Evolutionary conservation across 163 green algal species (phyloP).

Genomic region (Prototheca stagnorum): DNA sequence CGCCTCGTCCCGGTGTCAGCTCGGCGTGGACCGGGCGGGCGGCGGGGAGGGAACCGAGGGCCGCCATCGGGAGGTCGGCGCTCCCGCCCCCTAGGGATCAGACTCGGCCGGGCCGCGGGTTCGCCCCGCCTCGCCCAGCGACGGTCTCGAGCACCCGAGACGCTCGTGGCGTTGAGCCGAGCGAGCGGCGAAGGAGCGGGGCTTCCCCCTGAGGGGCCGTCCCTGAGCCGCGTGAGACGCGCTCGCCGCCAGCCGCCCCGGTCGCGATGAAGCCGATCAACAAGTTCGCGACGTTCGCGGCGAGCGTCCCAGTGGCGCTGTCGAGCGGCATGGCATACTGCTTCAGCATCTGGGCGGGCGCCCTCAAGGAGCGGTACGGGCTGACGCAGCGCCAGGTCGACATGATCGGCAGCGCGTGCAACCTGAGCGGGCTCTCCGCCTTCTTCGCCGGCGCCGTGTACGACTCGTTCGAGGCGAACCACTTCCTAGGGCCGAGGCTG

Average conservation of each 20-base stretch:
- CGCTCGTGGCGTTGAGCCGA: no score
- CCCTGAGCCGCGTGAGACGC: no score
- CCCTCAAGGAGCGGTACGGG: constrained; percentile 9
- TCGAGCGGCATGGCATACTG: constrained; percentile 6
- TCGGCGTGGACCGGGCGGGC: no score
- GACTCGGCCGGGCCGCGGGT: no score
- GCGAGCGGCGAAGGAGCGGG: no score
- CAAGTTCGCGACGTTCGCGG: constrained; percentile 13
- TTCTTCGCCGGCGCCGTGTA: constrained; percentile 36
- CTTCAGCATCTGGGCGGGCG: constrained; percentile 14
- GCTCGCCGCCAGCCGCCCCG: neutral
- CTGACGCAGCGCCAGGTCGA: constrained; percentile 19
- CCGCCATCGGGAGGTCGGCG: no score
- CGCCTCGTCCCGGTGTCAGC: no score
- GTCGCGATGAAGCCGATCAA: constrained; percentile 1
- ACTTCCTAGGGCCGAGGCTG: constrained; percentile 20
- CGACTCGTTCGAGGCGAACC: constrained; percentile 15
- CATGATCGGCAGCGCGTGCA: constrained; percentile 9
- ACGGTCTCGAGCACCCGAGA: no score
- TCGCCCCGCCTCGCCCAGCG: no score
- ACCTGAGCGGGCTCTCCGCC: constrained; percentile 16
- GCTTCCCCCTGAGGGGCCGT: no score
- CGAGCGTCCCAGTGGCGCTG: constrained; percentile 1
- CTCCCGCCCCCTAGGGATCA: no score
- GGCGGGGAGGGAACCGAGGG: no score